Conservation (phyloP, 1,139 yeast genomes). For the Nakaseomyces glabratus region DNA sequence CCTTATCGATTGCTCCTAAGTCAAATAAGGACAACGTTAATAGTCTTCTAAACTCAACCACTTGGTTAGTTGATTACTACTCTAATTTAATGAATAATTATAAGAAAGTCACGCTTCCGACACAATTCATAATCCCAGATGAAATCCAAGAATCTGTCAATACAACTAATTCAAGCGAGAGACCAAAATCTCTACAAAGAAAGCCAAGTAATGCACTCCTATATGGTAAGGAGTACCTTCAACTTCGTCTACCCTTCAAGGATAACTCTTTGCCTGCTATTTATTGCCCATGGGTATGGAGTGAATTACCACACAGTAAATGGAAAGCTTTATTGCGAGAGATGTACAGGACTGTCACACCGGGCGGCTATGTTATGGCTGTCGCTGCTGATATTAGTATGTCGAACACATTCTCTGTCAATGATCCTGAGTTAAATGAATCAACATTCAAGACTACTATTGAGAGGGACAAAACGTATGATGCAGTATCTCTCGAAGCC, state of each 20-base stretch:
- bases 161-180: constrained; percentile 2
- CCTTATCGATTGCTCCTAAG: neutral
- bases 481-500: constrained; percentile 23
- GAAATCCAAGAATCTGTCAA: constrained; percentile 6
- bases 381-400: constrained; percentile 21
- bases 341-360: constrained; percentile 21
- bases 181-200: constrained; percentile 9
- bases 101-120: constrained; percentile 15
- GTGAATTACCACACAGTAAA: constrained; percentile 18
- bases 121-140: constrained; percentile 15
- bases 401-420: constrained; percentile 15
- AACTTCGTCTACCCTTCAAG: constrained; percentile 23
- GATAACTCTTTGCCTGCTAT: constrained; percentile 24
- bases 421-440: neutral
- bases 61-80: constrained; percentile 20
- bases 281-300: constrained; percentile 27
- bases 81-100: constrained; percentile 18
- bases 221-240: constrained; percentile 19
- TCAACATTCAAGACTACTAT: constrained; percentile 15
- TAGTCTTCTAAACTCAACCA: constrained; percentile 8
- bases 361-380: constrained; percentile 27
- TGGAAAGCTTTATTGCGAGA: constrained; percentile 27
- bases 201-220: constrained; percentile 11
- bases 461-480: constrained; percentile 22
- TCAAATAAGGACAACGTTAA: neutral